Base-by-base conservation (phyloP, 148 eudicot genomes). In the Vaccinium corymbosum region DNA sequence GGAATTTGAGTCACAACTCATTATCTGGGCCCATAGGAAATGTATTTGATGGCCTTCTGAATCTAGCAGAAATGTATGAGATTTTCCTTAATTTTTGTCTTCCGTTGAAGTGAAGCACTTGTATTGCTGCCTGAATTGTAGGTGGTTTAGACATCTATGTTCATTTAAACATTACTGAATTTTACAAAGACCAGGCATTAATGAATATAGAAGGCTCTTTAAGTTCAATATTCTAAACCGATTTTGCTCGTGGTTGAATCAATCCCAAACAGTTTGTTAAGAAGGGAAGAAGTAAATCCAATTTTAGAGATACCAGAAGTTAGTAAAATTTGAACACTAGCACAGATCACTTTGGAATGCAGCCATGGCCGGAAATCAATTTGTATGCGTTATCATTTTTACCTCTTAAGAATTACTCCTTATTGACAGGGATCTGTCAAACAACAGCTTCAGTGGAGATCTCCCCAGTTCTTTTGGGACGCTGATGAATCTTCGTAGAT, bases 1-100 rank as follows among this genome's bases (percentile, higher is more conserved):
- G 98, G 93, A 95, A 95, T 76, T 86, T 95, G 88, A 94, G 98
- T 89, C 95, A 90, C 87, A 95, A 95, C 86, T 68, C 82, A 55
- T 75, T 96, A 85, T 89, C 91, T 87, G 95, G 98, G 84, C 90
- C 95, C 32, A 80, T 94, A 42, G 98, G 97, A 19, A 89, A 91
- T 83, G 91, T 96, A 76, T 96, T 96, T 79, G 82, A 85, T 68
- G 94, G 94, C 78, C 91, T 94, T 32, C 88, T 83, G 51, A 86
- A 87, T 85, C 90, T 96, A 76, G 90, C 77, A 86, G 94, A 92
- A 85, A 93, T 96, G 99, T 96, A 93, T 55, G 92, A 48, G 81
- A 19, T 64, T 68, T 55, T 4, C 5, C 51, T 49, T 15, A 5
- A 35, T 20, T 59, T 42, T 66, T 51, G 7, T 53, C 49, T 59